phyloP scores from a whole-genome alignment of 805 yeast species.

The Nakazawaea wickerhamii region DNA sequence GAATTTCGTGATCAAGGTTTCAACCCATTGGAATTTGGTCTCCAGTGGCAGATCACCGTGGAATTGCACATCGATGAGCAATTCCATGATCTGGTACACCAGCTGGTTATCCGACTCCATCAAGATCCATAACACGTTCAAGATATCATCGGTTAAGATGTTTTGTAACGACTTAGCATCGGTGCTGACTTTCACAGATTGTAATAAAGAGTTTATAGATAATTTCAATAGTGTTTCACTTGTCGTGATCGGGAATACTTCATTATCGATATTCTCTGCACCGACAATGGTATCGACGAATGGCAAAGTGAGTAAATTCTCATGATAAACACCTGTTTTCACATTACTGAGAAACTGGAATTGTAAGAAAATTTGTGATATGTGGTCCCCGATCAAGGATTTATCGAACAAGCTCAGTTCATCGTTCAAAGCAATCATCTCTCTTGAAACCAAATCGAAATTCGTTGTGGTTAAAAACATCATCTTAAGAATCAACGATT shows the following conservation, averaged over 20 bases:
- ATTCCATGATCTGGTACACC: conserved; percentile 18
- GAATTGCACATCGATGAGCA: conserved; percentile 19
- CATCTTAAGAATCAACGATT: conserved; percentile 32
- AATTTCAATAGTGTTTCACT: conserved; percentile 22
- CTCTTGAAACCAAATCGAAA: conserved; percentile 29
- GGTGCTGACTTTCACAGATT: conserved; percentile 21
- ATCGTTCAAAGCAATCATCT: conserved; percentile 37
- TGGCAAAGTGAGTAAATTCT: conserved; percentile 21
- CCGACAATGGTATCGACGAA: conserved; percentile 13
- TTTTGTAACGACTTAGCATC: background rate
- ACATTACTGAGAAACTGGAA: conserved; percentile 28
- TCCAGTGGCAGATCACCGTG: conserved; percentile 6
- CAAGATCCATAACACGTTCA: conserved; percentile 26
- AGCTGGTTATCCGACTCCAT: conserved; percentile 22
- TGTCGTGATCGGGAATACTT: conserved; percentile 29
- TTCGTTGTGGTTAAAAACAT: conserved; percentile 29
- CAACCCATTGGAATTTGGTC: conserved; percentile 24
- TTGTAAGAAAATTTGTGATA: conserved; percentile 27
- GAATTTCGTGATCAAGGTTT: conserved; percentile 23
- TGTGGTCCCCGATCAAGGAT: conserved; percentile 23
- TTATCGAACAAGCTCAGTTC: conserved; percentile 44
- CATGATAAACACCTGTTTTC: conserved; percentile 25
- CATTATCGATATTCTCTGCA: conserved; percentile 20
- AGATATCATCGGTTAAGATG: conserved; percentile 13
- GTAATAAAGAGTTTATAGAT: conserved; percentile 25